Percentiles rank a stretch among this genome's conserved stretches.
phyloP scores from a whole-genome alignment of 2,329 filamentous ascomycete genomes.

The Penicillium italicum region DNA sequence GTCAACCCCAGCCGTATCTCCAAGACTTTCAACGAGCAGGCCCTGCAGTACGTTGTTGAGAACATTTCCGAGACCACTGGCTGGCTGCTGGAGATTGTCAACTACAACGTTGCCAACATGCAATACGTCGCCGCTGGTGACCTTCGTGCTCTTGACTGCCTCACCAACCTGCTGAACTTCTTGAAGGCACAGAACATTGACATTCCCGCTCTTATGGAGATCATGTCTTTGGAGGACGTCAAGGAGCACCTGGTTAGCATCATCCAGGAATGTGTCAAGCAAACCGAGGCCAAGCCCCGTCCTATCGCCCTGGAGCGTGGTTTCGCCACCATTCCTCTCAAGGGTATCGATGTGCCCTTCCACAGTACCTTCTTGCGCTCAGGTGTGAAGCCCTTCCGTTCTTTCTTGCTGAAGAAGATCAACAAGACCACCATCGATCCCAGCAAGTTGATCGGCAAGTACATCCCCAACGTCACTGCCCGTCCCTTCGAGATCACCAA shows the following conservation, averaged over 20 bases:
- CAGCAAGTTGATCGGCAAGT: constrained; percentile 93
- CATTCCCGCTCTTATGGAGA: constrained; percentile 86
- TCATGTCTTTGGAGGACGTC: constrained; percentile 81
- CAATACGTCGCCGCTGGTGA: constrained; percentile 67
- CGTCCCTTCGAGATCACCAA: constrained; percentile 92
- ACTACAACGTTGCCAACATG: constrained; percentile 75
- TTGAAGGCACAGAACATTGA: constrained; percentile 97
- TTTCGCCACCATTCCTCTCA: constrained; percentile 93
- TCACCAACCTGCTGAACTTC: constrained; percentile 83
- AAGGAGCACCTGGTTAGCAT: constrained; percentile 87
- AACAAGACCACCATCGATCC: constrained; percentile 99
- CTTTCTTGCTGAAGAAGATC: constrained; percentile 99
- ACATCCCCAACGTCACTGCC: constrained; percentile 98
- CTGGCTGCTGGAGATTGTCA: constrained; percentile 98
- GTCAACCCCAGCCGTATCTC: constrained; percentile 98
- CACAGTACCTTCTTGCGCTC: constrained; percentile 97
- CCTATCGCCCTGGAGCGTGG: constrained; percentile 90
- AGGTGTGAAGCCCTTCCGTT: constrained; percentile 97
- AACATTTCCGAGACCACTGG: constrained; percentile 90
- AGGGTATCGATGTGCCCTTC: constrained; percentile 98
- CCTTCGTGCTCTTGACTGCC: constrained; percentile 61
- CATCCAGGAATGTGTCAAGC: constrained; percentile 80
- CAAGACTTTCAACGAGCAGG: constrained; percentile 98
- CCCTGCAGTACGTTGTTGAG: constrained; percentile 92
- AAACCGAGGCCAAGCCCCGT: constrained; percentile 81